Evolutionary conservation across 2,329 filamentous ascomycete genomes (phyloP), one percentile per base, ranked within the genome.

Genomic region (Chrysosporium keratinophilum): DNA sequence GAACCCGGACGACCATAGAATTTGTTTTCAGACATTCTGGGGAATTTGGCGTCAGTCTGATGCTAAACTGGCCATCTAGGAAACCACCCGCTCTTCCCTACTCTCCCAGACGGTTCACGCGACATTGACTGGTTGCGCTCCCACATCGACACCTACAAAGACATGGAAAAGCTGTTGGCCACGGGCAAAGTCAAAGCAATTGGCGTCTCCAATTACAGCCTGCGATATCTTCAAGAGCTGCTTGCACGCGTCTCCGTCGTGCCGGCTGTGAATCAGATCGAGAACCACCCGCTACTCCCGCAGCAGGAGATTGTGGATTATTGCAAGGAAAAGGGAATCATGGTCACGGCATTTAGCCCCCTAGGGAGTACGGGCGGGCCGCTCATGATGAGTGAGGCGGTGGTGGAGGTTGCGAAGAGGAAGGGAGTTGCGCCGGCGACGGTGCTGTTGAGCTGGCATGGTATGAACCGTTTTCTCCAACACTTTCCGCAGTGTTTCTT

Each of bases 201-300:
- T 53, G 80, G 80, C 20, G 75, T 83, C 35, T 78, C 75, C 58
- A 83, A 83, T 71, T 82, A 76, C 67, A 78, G 74, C 34, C 69
- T 74, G 40, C 62, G 69, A n/a, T 74, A 74, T 47, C 74, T 83
- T 35, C 70, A 82, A 61, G 66, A 77, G 52, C 71, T 83, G 17
- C 69, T 80, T 20, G 59, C 68, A 64, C 80, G 81, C 4, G 82
- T 82, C 49, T 78, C 76, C 60, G 66, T 85, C 56, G 65, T 73
- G 2, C 87, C 87, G 0, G 82, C 79, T 5, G 78, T 86, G 57
- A 90, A 91, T 72, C 87, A 93, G 75, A 85, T 91, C 64, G 87
- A 91, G 72, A 83, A 80, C 63, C 85, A 93, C 69, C 85, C 87
- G 0, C 87, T 88, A 44, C 68, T 81, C 12, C 78, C 76, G 35